Evolutionary conservation across 768 basidiomycete species (phyloP), one percentile per base, ranked within the genome.

Genomic region (Gautieria morchelliformis): DNA sequence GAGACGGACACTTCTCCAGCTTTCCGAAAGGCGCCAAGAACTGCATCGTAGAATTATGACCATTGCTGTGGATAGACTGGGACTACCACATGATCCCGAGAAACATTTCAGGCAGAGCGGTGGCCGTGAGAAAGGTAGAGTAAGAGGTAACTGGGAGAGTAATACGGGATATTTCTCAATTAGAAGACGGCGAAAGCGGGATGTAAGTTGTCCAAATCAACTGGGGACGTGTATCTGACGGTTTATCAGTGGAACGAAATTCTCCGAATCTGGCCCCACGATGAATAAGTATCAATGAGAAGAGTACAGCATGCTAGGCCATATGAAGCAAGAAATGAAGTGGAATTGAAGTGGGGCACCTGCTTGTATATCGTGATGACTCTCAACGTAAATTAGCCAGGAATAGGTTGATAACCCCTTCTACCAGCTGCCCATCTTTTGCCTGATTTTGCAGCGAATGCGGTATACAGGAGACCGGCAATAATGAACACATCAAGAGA

Each of bases 361-460:
- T 53, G 33, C 37, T 37, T 37, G 14, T 33, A 39, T 52, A 20
- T 32, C 30, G 37, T 27, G 27, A 27, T 27, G 27, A 27, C n/a
- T 27, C 27, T 3, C 27, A 27, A 27, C 27, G 27, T 42, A 9
- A 55, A 35, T 40, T 49, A 48, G 33, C 53, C 53, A 46, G 42
- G 37, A 20, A 72, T 70, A 4, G 68, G 71, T 8, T 66, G 71
- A 66, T 90, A 88, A 12, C 79, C 79, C 57, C 86, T 76, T 62
- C 85, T 84, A 46, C 87, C 87, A 37, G 87, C 87, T 40, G 87
- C 87, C 88, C 88, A 90, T 56, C 70, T 72, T 60, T 84, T 72
- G 1, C 84, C 84, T 56, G 74, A 74, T 59, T 80, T 78, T 3
- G 84, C 82, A 52, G 80, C 77, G 1, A 81, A 67, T 3, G 88